Evolutionary conservation across 768 basidiomycete genomes (phyloP), one percentile per base, ranked within the genome.

Genomic region (Tricholoma matsutake): DNA sequence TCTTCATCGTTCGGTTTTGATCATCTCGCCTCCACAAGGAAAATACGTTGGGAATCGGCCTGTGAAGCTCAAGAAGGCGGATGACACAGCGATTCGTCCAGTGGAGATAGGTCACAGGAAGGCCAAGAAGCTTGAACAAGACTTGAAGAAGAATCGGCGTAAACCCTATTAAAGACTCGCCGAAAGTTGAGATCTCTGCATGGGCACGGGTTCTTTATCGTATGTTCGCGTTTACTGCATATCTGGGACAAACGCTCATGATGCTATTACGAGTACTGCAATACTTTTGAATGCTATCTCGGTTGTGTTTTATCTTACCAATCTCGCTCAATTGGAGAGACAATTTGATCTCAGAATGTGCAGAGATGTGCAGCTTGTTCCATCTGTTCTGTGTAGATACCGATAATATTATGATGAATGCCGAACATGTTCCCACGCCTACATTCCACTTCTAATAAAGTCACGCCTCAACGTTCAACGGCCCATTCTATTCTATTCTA

Each of bases 1-100:
- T 29, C 54, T 11, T 16, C 35, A 34, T 31, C 31, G 57, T 59
- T 2, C 28, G 22, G 29, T 51, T 11, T 35, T 66, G 37, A 68
- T 54, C 32, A 41, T 37, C 28, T 58, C 14, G 65, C 29, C 41
- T 57, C 20, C 43, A 29, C 16, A 34, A 76, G 96, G 96, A 64
- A 98, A 98, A 80, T 99, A 99, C 75, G 96, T 99, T 55, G 97
- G 97, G 45, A 96, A 96, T 69, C 85, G 97, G 56, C 97, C 97
- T n/a, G 86, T 99, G 66, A 92, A 92, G 70, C 83, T 99, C 63
- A 95, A 92, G 78, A 98, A 97, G 73, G 96, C 97, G 35, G 92
- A 95, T 70, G 84, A 84, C 65, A 86, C 87, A 52, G 85, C 89
- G 55, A 91, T 98, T 60, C 83, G 91, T 57, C 90, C 94, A 6